phyloP scores from a whole-genome alignment of 2,329 filamentous ascomycete species.

The Myriosclerotinia curreyana region DNA sequence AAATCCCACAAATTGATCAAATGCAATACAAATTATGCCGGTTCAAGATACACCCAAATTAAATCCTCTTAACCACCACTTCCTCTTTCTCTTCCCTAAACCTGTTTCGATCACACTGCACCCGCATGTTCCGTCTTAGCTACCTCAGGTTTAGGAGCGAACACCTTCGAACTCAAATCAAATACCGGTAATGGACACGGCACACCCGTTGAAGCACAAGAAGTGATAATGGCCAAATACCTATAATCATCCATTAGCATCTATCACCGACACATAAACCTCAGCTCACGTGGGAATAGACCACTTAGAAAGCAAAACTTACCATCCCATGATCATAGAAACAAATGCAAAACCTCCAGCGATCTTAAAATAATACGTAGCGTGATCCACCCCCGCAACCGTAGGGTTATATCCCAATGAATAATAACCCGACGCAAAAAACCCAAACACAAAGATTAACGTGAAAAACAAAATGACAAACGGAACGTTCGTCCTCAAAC shows the following conservation, averaged over 20 bases:
- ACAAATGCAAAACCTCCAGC: constrained; percentile 26
- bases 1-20: no score
- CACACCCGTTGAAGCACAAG: constrained; percentile 25
- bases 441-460: constrained; percentile 23
- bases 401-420: constrained; percentile 22
- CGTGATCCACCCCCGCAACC: constrained; percentile 19
- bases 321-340: constrained; percentile 25
- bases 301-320: neutral
- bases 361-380: constrained; percentile 25
- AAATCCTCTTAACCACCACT: no score
- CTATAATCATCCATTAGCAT: neutral
- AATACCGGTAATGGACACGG: constrained; percentile 27
- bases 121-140: constrained; percentile 24
- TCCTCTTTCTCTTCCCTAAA: neutral
- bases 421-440: constrained; percentile 20
- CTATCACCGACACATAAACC: no score
- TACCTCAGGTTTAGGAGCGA: constrained; percentile 15
- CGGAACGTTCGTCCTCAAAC: constrained; percentile 24
- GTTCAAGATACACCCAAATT: no score
- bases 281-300: no score
- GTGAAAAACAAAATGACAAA: constrained; percentile 25
- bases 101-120: neutral
- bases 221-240: constrained; percentile 25
- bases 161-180: constrained; percentile 22
- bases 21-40: no score